Evolutionary conservation across 495 filamentous ascomycete genomes (phyloP), one percentile per base, ranked within the genome.

Genomic region (Chaetomium tenue): DNA sequence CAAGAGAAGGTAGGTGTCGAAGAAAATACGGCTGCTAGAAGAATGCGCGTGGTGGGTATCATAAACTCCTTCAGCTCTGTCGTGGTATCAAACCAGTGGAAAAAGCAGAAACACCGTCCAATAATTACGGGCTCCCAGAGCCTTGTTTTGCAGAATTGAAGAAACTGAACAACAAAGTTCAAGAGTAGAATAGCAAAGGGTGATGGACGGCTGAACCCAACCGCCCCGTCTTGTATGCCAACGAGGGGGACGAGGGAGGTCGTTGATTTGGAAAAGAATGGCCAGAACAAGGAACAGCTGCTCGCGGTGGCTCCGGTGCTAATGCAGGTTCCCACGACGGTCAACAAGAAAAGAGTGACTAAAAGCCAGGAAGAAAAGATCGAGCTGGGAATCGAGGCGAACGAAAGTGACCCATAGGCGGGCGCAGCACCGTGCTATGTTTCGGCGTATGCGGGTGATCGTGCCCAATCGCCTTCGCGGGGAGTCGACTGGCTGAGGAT

Each of bases 361-460:
- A 26, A 66, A 26, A 54, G 53, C 20, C 39, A 44, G 13, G 48
- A 26, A 54, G 33, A 25, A 25, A 55, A 33, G 13, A 5, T 7
- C 2, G 25, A 55, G 52, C 15, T 4, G 11, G 33, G 30, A 44
- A 30, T 26, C 6, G 9, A 15, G 53, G 25, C 30, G 37, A 57
- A 33, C 12, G 22, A 37, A 46, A 40, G 20, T 23, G 9, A 3
- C 53, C 55, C 18, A 59, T 52, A 60, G 64, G 58, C 46, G 44
- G 61, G 40, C 50, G 22, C 57, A 42, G 15, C 44, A 56, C 58
- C 18, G 26, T 68, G 58, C 61, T 64, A 61, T 64, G 66, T 68
- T 68, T 68, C 61, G 65, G 57, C 11, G 30, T 46, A 57, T 68
- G 61, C 58, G 28, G 20, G 59, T 26, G 33, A 55, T 13, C 13